Evolutionary conservation across 306 rosid genomes (phyloP).

Genomic region (Prinsepia uniflora): DNA sequence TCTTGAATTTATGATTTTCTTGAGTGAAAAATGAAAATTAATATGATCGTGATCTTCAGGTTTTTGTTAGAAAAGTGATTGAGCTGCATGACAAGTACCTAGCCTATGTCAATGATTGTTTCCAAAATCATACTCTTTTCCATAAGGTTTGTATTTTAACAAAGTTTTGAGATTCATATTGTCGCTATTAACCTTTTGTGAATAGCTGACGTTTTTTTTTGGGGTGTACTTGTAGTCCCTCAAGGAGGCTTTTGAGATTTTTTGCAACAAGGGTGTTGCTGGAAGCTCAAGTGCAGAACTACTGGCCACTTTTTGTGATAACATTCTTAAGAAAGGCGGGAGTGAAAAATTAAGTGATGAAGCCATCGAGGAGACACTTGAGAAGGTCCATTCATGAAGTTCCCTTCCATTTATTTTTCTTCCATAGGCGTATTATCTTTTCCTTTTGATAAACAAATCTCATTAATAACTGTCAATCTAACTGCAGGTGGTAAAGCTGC

Average conservation of each 20-base stretch:
- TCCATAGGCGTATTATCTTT: not conserved
- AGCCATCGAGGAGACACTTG: conserved; percentile 70
- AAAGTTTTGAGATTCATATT: conserved; percentile 11
- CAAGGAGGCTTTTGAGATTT: conserved; percentile 54
- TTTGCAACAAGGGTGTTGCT: conserved; percentile 54
- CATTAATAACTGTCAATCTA: conserved; percentile 1
- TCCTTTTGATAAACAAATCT: not conserved
- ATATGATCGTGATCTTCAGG: conserved; percentile 38
- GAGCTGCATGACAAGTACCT: conserved; percentile 55
- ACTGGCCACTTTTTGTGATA: conserved; percentile 51
- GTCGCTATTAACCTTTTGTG: conserved; percentile 1
- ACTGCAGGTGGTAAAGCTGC: conserved; percentile 46
- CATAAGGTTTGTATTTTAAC: conserved; percentile 39
- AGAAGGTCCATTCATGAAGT: conserved; percentile 55
- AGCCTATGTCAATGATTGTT: conserved; percentile 69
- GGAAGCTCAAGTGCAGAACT: conserved; percentile 55
- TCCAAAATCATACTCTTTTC: conserved; percentile 72
- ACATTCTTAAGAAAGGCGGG: conserved; percentile 54
- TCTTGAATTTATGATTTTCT: conserved; percentile 14
- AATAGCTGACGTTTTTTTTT: conserved; percentile 16
- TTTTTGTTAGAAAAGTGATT: conserved; percentile 52
- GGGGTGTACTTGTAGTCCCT: conserved; percentile 30
- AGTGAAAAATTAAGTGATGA: conserved; percentile 55
- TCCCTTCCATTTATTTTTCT: conserved; percentile 4
- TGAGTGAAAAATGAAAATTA: conserved; percentile 24